These are phyloP conservation scores for Trichoderma brevicompactum DNA, from an alignment of 2,329 filamentous ascomycete species.

Conservation along the genomic window DNA sequence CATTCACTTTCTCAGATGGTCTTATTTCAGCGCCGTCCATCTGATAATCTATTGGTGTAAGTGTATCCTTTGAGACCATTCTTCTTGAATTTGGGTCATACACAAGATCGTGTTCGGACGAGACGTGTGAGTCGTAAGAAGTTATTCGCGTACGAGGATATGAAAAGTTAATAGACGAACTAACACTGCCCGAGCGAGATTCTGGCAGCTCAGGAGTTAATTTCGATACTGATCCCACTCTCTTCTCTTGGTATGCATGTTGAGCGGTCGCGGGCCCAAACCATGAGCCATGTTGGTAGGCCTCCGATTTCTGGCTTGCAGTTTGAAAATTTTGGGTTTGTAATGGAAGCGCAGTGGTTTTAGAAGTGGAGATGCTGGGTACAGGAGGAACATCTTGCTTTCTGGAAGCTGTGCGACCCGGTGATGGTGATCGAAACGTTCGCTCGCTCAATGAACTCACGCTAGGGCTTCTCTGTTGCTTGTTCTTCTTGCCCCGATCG, in stretches of 20 bases:
- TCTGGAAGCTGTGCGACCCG: constrained; percentile 47
- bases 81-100: constrained; percentile 69
- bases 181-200: constrained; percentile 50
- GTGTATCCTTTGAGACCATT: constrained; percentile 56
- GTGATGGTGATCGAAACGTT: constrained; percentile 81
- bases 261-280: constrained; percentile 52
- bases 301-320: constrained; percentile 56
- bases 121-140: constrained; percentile 38
- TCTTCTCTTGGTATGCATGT: constrained; percentile 50
- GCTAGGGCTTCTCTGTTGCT: constrained; percentile 69
- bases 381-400: constrained; percentile 69
- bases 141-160: constrained; percentile 55
- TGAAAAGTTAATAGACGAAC: constrained; percentile 63
- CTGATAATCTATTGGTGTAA: constrained; percentile 39
- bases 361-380: constrained; percentile 65
- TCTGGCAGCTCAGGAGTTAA: constrained; percentile 38
- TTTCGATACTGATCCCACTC: constrained; percentile 48
- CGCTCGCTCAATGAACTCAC: constrained; percentile 84
- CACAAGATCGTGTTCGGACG: constrained; percentile 54
- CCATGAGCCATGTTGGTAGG: constrained; percentile 51
- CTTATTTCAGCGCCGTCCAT: not conserved
- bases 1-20: constrained; percentile 28
- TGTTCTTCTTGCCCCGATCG: constrained; percentile 47
- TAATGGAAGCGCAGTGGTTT: constrained; percentile 42
- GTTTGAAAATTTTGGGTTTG: constrained; percentile 56